Base-by-base conservation (phyloP, 2,329 filamentous ascomycete species). In the Nothophoma quercina region DNA sequence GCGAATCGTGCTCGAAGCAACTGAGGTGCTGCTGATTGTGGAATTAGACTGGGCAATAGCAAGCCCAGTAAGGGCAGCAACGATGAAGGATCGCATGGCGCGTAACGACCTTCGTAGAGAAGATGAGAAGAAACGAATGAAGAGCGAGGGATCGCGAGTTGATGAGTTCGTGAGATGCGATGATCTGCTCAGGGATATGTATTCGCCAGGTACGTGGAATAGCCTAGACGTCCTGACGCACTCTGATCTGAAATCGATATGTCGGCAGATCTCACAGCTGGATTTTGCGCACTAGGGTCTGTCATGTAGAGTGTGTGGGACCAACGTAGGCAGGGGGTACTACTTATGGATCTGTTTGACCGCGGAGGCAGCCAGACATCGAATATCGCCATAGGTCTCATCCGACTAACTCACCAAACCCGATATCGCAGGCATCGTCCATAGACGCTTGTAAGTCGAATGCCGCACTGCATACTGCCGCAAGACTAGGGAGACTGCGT, bases 1-100 rank as follows among this genome's bases (percentile, higher is more conserved):
- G 18, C 51, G 47, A 34, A 52, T 38, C 21, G 18, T 19, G 19
- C 33, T 35, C 5, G 59, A 44, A n/a, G n/a, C 21, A 2, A 25
- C 13, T 7, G 51, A 51, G 16, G 29, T 22, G 32, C 34, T 51
- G 39, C 48, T 44, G 22, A 32, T 26, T 19, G 54, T 59, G 8
- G 40, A 47, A 16, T 54, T 60, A 7, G 28, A 46, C 33, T 64
- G 61, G 33, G 59, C 61, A 47, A 39, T 32, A 9, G 43, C 55
- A 32, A 62, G 32, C 57, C 61, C 59, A 39, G 45, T 6, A 9
- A 62, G 43, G 33, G 56, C 44, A 22, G 46, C 41, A 48, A 52
- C 21, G 30, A 52, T 8, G 22, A 51, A 35, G 19, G 42, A 50
- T n/a, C 60, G 56, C 60, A 63, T 63, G 39, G 25, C 30, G 43